phyloP scores from a whole-genome alignment of 129 eudicot genomes.

The Cynara cardunculus region DNA sequence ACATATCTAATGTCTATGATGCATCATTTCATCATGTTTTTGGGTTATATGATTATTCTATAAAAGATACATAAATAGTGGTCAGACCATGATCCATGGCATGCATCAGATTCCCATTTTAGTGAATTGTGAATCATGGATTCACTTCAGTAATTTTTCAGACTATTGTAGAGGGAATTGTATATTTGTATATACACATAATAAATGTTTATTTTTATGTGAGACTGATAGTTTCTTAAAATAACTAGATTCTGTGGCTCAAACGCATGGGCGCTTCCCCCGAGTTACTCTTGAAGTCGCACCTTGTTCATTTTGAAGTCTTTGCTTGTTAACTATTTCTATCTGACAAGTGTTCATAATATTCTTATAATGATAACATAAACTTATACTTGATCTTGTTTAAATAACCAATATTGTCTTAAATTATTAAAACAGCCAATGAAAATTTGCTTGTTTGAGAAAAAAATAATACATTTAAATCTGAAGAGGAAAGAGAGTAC shows the following conservation, averaged over 20 bases:
- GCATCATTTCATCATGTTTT: neutral
- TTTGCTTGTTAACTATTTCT: conserved; percentile 1
- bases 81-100: neutral
- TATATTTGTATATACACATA: neutral
- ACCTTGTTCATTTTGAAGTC: neutral
- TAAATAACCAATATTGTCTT: neutral
- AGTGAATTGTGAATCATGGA: neutral
- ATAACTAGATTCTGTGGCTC: neutral
- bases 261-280: neutral
- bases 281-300: neutral
- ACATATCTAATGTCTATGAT: neutral
- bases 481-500: no score
- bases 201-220: neutral
- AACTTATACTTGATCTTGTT: neutral
- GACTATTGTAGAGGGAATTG: neutral
- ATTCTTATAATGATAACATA: neutral
- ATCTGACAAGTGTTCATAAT: neutral
- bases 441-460: neutral
- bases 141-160: neutral
- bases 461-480: neutral
- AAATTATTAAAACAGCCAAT: neutral
- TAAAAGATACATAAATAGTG: neutral
- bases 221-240: neutral
- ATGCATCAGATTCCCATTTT: neutral
- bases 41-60: neutral